phyloP scores from a whole-genome alignment of 768 basidiomycete species.

The Serendipita sp. region DNA sequence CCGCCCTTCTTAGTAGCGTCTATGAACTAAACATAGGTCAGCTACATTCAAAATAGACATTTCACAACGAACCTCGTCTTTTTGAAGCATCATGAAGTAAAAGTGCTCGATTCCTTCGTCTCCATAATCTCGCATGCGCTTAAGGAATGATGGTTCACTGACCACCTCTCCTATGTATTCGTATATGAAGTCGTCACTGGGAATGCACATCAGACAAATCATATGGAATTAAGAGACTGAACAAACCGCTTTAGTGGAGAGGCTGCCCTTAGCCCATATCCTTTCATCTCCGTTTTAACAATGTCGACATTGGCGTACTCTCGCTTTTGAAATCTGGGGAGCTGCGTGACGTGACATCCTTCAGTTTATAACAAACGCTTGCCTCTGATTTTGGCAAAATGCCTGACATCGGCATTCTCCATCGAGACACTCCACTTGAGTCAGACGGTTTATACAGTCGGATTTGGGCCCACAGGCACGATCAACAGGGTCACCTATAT shows the following conservation, averaged over 20 bases:
- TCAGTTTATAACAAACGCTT: slow-evolving; percentile 16
- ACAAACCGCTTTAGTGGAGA: slow-evolving; percentile 25
- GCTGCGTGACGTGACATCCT: background rate
- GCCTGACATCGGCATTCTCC: slow-evolving; percentile 72
- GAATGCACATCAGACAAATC: background rate
- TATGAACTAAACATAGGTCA: slow-evolving; percentile 53
- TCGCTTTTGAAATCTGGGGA: slow-evolving; percentile 62
- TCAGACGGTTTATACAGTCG: slow-evolving; percentile 93
- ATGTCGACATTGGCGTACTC: slow-evolving; percentile 79
- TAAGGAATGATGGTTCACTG: slow-evolving; percentile 67
- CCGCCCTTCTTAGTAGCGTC: slow-evolving; percentile 96
- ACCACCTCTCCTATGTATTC: slow-evolving; percentile 98
- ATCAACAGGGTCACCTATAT: slow-evolving; percentile 33
- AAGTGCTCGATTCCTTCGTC: slow-evolving; percentile 90
- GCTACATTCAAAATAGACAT: background rate
- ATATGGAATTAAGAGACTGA: slow-evolving; percentile 35
- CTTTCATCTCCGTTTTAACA: slow-evolving; percentile 88
- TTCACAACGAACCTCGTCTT: slow-evolving; percentile 59
- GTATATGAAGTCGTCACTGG: slow-evolving; percentile 82
- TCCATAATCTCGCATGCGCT: slow-evolving; percentile 86
- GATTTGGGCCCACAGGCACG: slow-evolving; percentile 71
- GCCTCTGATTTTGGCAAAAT: slow-evolving; percentile 91
- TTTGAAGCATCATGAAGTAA: slow-evolving; percentile 99
- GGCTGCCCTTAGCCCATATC: slow-evolving; percentile 77
- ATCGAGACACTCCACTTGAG: slow-evolving; percentile 89